A percentile compares a stretch with the other conserved stretches of the same genome.
Conservation (phyloP, 108 stramenopile genomes). For the Fistulifera pelliculosa region DNA sequence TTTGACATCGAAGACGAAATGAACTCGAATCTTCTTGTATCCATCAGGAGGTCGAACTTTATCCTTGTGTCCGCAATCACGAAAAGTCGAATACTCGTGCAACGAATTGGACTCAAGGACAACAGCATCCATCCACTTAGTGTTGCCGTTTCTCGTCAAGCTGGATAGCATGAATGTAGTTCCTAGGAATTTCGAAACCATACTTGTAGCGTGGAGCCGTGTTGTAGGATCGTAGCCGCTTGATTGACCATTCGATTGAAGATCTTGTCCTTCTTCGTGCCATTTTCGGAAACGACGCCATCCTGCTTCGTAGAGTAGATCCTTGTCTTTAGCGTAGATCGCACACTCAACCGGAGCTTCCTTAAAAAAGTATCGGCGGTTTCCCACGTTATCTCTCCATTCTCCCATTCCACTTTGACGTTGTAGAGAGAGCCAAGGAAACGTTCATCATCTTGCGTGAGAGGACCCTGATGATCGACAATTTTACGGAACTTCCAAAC, state of each 20-base stretch:
- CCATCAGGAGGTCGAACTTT: neutral
- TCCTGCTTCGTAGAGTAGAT: constrained; percentile 18
- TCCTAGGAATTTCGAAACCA: constrained; percentile 12
- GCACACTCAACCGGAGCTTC: constrained; percentile 24
- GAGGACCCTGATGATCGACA: neutral
- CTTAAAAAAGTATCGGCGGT: constrained; percentile 4
- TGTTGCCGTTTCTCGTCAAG: constrained; percentile 9
- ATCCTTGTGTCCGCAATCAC: constrained; percentile 1
- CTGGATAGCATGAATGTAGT: constrained; percentile 2
- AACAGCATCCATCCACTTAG: constrained; percentile 14
- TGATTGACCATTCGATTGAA: constrained; percentile 1
- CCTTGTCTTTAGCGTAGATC: constrained; percentile 18
- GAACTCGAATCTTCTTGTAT: constrained; percentile 19
- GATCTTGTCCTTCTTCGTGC: neutral
- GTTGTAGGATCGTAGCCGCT: neutral
- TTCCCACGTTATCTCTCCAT: constrained; percentile 17
- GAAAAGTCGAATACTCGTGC: constrained; percentile 16
- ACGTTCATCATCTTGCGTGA: neutral
- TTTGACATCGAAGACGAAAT: constrained; percentile 22
- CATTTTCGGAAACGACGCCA: constrained; percentile 21
- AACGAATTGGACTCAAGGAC: constrained; percentile 13
- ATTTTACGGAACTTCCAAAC: neutral
- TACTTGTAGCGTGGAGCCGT: constrained; percentile 3
- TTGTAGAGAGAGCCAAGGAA: neutral
- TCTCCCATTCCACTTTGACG: constrained; percentile 17